Conservation (phyloP, 2,329 filamentous ascomycete genomes). For the Fusarium sp. region DNA sequence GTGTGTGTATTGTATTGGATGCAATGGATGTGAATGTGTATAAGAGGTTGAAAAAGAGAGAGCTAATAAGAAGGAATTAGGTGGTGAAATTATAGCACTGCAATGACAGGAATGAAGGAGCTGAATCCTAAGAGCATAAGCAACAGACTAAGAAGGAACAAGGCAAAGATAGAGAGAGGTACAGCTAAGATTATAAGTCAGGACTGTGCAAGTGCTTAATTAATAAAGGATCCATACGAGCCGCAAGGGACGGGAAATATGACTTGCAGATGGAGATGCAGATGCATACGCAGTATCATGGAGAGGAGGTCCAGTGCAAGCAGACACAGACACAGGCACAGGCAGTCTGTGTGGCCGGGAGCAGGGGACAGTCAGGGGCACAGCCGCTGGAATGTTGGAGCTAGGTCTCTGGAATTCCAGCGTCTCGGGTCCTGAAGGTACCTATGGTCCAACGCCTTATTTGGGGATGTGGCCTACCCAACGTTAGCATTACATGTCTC, state of each 20-base stretch:
- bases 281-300: neutral
- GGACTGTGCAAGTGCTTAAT: constrained; percentile 18
- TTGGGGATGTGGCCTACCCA: neutral
- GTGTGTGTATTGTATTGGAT: neutral
- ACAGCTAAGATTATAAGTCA: neutral
- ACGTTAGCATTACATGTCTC: too few species aligned
- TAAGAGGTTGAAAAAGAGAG: constrained; percentile 7
- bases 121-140: constrained; percentile 1
- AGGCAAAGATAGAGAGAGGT: neutral
- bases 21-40: neutral
- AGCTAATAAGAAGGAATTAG: neutral
- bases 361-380: constrained; percentile 4
- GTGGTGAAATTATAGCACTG: neutral
- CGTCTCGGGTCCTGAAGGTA: neutral
- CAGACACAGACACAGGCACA: constrained; percentile 12
- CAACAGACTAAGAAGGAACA: neutral
- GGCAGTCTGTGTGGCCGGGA: constrained; percentile 7
- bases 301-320: neutral
- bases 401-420: constrained; percentile 39
- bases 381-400: constrained; percentile 33
- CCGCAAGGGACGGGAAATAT: neutral
- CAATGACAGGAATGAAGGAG: constrained; percentile 11
- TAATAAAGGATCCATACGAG: constrained; percentile 30
- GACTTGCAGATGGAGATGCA: constrained; percentile 1
- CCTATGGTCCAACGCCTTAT: neutral